These are phyloP conservation scores for Trichoderma oligosporum DNA, from an alignment of 2,329 filamentous ascomycete genomes.

Conservation along the genomic window DNA sequence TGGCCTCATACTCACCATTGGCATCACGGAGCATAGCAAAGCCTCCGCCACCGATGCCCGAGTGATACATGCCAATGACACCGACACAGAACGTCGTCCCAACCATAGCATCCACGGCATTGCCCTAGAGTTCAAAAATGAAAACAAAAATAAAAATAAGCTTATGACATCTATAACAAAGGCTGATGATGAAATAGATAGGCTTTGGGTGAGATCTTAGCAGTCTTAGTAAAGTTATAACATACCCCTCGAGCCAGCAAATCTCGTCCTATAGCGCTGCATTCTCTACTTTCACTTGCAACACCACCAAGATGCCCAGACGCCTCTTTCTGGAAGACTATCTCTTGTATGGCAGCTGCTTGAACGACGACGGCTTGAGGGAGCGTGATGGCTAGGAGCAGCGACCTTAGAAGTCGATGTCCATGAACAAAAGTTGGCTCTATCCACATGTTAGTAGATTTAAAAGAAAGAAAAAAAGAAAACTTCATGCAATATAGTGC, in stretches of 20 bases:
- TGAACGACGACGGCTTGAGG: slow-evolving; percentile 6
- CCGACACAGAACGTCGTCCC: slow-evolving; percentile 73
- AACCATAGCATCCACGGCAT: slow-evolving; percentile 72
- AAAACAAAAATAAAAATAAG: background rate
- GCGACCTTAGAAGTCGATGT: slow-evolving; percentile 1
- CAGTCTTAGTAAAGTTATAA: slow-evolving; percentile 14
- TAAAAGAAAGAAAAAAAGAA: too few relatives aligned
- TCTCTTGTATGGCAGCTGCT: slow-evolving; percentile 22
- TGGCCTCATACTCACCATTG: slow-evolving; percentile 74
- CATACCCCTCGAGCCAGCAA: slow-evolving; percentile 52
- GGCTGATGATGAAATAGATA: background rate
- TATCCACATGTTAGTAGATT: slow-evolving; percentile 4
- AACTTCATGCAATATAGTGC: background rate
- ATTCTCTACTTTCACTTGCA: slow-evolving; percentile 65
- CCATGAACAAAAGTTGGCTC: background rate
- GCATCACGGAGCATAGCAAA: slow-evolving; percentile 77
- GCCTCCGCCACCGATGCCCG: slow-evolving; percentile 83
- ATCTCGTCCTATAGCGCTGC: slow-evolving; percentile 64
- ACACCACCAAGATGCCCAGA: slow-evolving; percentile 55
- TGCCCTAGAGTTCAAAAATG: slow-evolving; percentile 58
- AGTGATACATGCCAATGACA: slow-evolving; percentile 72
- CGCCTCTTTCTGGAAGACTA: slow-evolving; percentile 24
- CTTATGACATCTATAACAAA: background rate
- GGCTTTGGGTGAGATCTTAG: slow-evolving; percentile 4
- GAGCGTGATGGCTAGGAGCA: slow-evolving; percentile 5